Percentiles rank a stretch among this genome's conserved stretches.
Evolutionary conservation across 228 moss, liverwort and hornwort species (phyloP).

Genomic region (Sphagnum magellanicum): DNA sequence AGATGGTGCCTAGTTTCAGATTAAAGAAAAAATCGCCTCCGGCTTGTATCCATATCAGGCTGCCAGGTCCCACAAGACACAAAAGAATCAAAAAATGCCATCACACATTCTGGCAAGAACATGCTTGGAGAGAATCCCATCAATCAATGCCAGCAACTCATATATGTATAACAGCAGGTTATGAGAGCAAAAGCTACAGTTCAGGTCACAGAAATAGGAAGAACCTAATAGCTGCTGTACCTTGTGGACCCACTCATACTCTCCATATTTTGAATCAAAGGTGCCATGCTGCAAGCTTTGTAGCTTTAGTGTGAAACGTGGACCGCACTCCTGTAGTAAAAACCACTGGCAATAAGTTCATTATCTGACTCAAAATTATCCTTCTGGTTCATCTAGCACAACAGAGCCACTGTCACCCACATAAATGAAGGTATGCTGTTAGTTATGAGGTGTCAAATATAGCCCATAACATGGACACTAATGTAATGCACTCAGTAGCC

Average conservation of each 20-base stretch:
- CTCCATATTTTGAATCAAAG: conserved; percentile 89
- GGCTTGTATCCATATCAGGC: conserved; percentile 94
- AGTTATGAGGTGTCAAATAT: too few relatives aligned
- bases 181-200: neutral
- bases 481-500: neutral
- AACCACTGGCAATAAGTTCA: neutral
- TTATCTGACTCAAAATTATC: too few relatives aligned
- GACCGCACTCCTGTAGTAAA: conserved; percentile 67
- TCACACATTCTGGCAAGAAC: too few relatives aligned
- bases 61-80: conserved; percentile 9
- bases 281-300: conserved; percentile 90
- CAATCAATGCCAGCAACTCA: too few relatives aligned
- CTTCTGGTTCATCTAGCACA: too few relatives aligned
- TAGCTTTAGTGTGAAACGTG: conserved; percentile 85
- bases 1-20: neutral
- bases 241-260: conserved; percentile 96
- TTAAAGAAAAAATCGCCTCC: conserved; percentile 87
- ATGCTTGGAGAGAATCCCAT: too few relatives aligned
- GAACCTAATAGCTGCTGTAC: conserved; percentile 5
- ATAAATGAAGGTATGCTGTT: too few relatives aligned
- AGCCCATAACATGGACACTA: neutral
- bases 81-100: neutral
- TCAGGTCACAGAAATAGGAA: neutral
- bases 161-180: neutral
- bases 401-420: too few relatives aligned